A percentile compares a stretch with the other conserved stretches of the same genome.
phyloP scores from a whole-genome alignment of 1,139 yeast genomes.

The Spencermartinsiella ligniputridi region DNA sequence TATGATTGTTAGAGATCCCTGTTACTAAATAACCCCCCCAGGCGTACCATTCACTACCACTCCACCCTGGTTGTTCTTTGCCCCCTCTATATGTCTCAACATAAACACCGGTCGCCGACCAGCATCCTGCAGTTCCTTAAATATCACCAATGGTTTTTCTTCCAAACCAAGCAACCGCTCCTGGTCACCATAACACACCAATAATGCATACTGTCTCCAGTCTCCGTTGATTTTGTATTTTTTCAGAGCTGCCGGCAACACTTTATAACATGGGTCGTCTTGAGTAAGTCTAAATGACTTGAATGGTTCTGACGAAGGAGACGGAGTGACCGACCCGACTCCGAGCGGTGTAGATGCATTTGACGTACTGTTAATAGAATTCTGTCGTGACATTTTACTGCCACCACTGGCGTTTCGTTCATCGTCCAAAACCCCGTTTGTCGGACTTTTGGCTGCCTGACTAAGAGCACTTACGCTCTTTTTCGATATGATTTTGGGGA shows the following conservation, averaged over 20 bases:
- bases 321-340: slow-evolving; percentile 1
- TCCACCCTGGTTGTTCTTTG: slow-evolving; percentile 24
- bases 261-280: slow-evolving; percentile 88
- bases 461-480: background rate
- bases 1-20: too few species aligned
- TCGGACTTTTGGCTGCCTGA: slow-evolving; percentile 1
- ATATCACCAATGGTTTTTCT: slow-evolving; percentile 86
- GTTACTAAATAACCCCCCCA: slow-evolving; percentile 33
- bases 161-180: slow-evolving; percentile 79
- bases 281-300: slow-evolving; percentile 83
- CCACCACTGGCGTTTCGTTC: background rate
- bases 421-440: slow-evolving; percentile 6
- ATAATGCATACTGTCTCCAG: slow-evolving; percentile 85
- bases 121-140: slow-evolving; percentile 78
- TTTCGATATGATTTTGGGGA: background rate
- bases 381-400: background rate
- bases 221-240: slow-evolving; percentile 79
- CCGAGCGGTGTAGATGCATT: slow-evolving; percentile 4
- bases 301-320: slow-evolving; percentile 54
- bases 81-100: slow-evolving; percentile 74
- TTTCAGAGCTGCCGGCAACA: slow-evolving; percentile 84
- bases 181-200: slow-evolving; percentile 86
- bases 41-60: slow-evolving; percentile 33
- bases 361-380: background rate
- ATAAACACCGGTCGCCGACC: slow-evolving; percentile 92